Evolutionary conservation across 352 stramenopile species (phyloP).

Genomic region (Aphanomyces stellatus): DNA sequence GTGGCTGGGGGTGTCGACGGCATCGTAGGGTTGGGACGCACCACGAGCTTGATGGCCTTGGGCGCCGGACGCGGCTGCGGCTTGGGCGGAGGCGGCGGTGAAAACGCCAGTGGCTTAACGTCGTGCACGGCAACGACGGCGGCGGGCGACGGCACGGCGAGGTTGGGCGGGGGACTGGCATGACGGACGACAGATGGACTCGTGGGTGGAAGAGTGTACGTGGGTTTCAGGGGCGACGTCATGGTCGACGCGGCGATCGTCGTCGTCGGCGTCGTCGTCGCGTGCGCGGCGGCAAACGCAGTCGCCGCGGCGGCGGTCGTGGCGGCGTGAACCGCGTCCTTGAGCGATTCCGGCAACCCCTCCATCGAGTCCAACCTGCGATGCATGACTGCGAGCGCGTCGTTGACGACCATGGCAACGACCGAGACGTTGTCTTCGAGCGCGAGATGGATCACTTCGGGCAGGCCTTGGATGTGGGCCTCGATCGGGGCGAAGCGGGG

Average conservation of each 20-base stretch:
- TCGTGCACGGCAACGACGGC: no score
- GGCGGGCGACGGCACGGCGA: no score
- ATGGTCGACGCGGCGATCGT: not conserved
- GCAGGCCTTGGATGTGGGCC: not conserved
- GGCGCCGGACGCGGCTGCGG: no score
- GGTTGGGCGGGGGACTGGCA: not conserved
- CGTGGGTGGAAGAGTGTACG: not conserved
- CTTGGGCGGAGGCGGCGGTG: no score
- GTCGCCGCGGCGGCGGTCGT: not conserved
- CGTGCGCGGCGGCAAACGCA: not conserved
- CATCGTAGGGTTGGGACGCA: no score
- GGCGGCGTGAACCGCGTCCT: not conserved
- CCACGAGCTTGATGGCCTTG: no score
- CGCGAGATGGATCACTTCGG: not conserved
- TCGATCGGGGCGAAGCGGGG: not conserved
- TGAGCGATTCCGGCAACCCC: not conserved
- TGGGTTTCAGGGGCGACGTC: not conserved
- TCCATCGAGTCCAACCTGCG: not conserved
- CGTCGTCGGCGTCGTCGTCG: not conserved
- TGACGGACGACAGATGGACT: not conserved
- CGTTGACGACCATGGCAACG: constrained; percentile 7
- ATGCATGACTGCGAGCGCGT: not conserved
- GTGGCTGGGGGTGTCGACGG: no score
- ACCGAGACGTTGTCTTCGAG: constrained; percentile 6
- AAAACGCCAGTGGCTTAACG: no score